phyloP scores from a whole-genome alignment of 257 asterid species.

The Vinca minor region DNA sequence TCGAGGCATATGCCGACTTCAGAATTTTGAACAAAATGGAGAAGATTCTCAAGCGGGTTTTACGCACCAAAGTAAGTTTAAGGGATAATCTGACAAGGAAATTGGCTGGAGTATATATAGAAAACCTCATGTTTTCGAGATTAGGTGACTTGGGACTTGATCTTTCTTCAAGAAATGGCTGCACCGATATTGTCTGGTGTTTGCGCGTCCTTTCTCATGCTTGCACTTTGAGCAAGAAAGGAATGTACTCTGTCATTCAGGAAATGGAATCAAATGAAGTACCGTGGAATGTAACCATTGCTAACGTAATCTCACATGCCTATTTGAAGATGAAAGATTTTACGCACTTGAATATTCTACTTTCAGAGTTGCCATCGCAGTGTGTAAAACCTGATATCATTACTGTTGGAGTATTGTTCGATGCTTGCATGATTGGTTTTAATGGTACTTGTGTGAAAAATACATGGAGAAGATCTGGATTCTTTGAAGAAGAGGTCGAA shows the following conservation, averaged over 20 bases:
- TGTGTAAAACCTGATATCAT: slow-evolving; percentile 25
- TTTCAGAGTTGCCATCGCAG: slow-evolving; percentile 26
- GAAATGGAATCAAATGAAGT: slow-evolving; percentile 26
- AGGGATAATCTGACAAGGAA: slow-evolving; percentile 24
- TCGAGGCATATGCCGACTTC: slow-evolving; percentile 24
- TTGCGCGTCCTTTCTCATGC: slow-evolving; percentile 29
- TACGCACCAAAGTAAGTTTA: slow-evolving; percentile 14
- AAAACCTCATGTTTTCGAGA: slow-evolving; percentile 28
- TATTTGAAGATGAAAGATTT: slow-evolving; percentile 31
- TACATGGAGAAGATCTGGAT: slow-evolving; percentile 23
- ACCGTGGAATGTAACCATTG: slow-evolving; percentile 26
- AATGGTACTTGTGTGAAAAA: slow-evolving; percentile 18
- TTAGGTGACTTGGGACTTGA: slow-evolving; percentile 24
- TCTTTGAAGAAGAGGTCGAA: slow-evolving; percentile 15
- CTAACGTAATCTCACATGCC: slow-evolving; percentile 21
- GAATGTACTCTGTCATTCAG: slow-evolving; percentile 20
- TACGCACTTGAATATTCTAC: slow-evolving; percentile 18
- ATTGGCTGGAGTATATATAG: slow-evolving; percentile 20
- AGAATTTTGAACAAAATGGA: slow-evolving; percentile 29
- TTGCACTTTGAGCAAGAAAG: slow-evolving; percentile 24
- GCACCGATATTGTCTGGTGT: slow-evolving; percentile 26
- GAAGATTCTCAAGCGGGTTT: slow-evolving; percentile 14
- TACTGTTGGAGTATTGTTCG: slow-evolving; percentile 25
- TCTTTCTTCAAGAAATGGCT: slow-evolving; percentile 20
- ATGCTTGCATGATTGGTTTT: slow-evolving; percentile 23